Base-by-base conservation (phyloP, 805 yeast species). In the Kodamaea neixiangensis region DNA sequence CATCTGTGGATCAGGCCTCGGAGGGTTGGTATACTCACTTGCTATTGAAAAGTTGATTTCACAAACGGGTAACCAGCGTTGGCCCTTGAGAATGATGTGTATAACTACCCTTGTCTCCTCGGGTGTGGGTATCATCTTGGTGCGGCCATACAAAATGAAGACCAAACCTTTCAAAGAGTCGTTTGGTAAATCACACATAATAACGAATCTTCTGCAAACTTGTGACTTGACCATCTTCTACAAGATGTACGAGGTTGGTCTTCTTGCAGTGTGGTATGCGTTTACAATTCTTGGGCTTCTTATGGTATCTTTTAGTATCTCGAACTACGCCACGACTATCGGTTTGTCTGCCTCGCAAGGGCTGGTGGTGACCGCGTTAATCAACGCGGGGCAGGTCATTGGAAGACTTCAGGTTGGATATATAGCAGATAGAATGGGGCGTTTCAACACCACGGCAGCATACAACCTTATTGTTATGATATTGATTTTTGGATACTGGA, bases 391-490 rank as follows among this genome's bases (percentile, higher is more conserved):
- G 35, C 79, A 83, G 46, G 60, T 73, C 1, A 56, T 80, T 22
- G 87, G 86, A 7, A 67, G 87, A 40, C 71, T 82, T 2, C 44
- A 67, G 3, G 74, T 83, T 39, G 82, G 82, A 1, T 57, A 64
- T 37, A 15, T 73, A 7, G 82, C 80, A 15, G 84, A 79, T 58
- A 60, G 54, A 7, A 48, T 72, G 25, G 87, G 87, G 1, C 67
- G 81, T 25, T 58, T 72, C 47, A 81, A 80, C 53, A 52, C 65
- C 13, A 56, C 68, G 0, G 47, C 54, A 0, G 31, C 50, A 9
- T 29, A 63, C 13, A 57, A 71, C 51, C 43, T 64, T 3, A 29
- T 58, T 3, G 54, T 62, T 18, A 53, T 64, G n/a, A 57, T 71
- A 6, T 53, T 71, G 49, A 40, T 67, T 7, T 64, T 58, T 45